Base-by-base conservation (phyloP, 148 eudicot genomes). In the Camellia japonica region DNA sequence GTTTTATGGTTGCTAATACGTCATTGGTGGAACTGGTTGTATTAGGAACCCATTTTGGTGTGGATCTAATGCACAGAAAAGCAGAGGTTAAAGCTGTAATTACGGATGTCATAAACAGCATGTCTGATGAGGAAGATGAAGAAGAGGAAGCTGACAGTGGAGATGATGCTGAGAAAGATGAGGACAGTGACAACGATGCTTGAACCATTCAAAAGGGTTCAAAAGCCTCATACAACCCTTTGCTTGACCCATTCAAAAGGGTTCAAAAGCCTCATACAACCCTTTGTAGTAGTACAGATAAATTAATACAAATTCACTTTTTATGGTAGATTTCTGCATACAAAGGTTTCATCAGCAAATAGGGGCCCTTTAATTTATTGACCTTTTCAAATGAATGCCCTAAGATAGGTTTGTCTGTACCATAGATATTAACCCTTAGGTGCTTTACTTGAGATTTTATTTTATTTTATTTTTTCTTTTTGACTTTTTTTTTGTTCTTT, bases 11-110 rank as follows among this genome's bases (percentile, higher is more conserved):
- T 30, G 30, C 16, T 66, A 30, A 52, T 18, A 7, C 62, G 38
- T 30, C 38, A 30, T 56, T 56, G 59, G 43, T 76, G 64, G 54
- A 66, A 65, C 11, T 74, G 59, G 10, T 62, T 70, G 6, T 72
- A 55, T 44, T 79, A 94, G 98, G 98, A 42, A 60, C 83, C 67
- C 97, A 90, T 68, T 95, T 95, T 83, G 90, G 83, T 18, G 38
- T 93, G 86, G 95, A 93, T 84, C 85, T 95, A 73, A 73, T 84
- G 83, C 90, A 92, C 80, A 87, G 95, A 74, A 91, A 91, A 83
- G 81, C 76, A 6, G 98, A 94, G 82, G 93, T 94, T 61, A 94
- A 91, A 82, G 95, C 80, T 46, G 89, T 92, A 80, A 94, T 94
- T 60, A 91, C 98, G 46, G 95, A 95, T 52, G 93, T 90, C 12